phyloP scores from a whole-genome alignment of 2,329 filamentous ascomycete genomes.

The Huntiella moniliformis region DNA sequence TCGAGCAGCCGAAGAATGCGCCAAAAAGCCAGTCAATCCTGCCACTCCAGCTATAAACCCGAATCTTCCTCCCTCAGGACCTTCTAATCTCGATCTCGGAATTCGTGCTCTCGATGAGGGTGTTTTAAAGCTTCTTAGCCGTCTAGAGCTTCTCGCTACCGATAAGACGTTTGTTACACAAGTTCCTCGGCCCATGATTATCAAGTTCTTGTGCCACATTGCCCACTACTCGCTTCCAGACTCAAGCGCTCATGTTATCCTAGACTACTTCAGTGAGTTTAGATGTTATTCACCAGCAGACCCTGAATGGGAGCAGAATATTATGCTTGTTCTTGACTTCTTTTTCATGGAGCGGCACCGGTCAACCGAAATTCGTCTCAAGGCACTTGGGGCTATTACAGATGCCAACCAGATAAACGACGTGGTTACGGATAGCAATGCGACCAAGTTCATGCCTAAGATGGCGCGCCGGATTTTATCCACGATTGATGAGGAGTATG shows the following conservation, averaged over 20 bases:
- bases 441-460: slow-evolving; percentile 35
- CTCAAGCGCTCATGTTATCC: slow-evolving; percentile 41
- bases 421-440: slow-evolving; percentile 37
- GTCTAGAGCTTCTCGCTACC: slow-evolving; percentile 30
- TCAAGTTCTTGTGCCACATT: slow-evolving; percentile 41
- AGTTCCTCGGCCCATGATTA: slow-evolving; percentile 45
- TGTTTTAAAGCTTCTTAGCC: slow-evolving; percentile 25
- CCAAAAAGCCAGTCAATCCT: slow-evolving; percentile 10
- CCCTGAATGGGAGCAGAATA: slow-evolving; percentile 45
- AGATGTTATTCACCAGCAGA: slow-evolving; percentile 56
- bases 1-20: slow-evolving; percentile 37
- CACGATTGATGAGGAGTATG: slow-evolving; percentile 41
- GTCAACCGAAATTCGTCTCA: slow-evolving; percentile 41
- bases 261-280: slow-evolving; percentile 50
- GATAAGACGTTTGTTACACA: slow-evolving; percentile 31
- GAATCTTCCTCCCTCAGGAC: background rate
- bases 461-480: slow-evolving; percentile 43
- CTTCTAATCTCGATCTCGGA: background rate
- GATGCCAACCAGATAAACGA: slow-evolving; percentile 40
- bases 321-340: slow-evolving; percentile 37
- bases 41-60: background rate
- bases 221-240: slow-evolving; percentile 46
- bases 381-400: slow-evolving; percentile 40
- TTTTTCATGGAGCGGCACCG: slow-evolving; percentile 45
- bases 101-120: slow-evolving; percentile 20